Base-by-base conservation (phyloP, 768 basidiomycete genomes). In the Pulveroboletus sp. region DNA sequence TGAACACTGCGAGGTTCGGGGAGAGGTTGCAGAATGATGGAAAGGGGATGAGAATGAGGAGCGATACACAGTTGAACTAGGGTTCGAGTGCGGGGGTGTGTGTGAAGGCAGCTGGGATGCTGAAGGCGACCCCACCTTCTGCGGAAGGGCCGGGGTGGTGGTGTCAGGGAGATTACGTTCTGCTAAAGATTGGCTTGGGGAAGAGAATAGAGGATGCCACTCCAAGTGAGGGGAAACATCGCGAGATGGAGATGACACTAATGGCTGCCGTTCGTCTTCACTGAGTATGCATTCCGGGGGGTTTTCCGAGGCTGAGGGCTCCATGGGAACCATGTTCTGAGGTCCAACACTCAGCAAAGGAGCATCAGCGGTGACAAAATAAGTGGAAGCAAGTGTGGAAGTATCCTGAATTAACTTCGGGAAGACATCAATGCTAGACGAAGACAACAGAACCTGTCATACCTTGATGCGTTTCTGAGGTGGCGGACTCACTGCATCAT, bases 401-500 rank as follows among this genome's bases (percentile, higher is more conserved):
- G 31, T 12, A 2, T 12, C 12, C 26, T 12, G 39, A 42, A 39
- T 46, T 21, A 54, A 33, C 68, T 70, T 52, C 8, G 26, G 49
- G 46, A 46, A 17, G 30, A 39, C 39, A 38, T 64, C 27, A 67
- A 48, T 27, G 42, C 32, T 8, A 15, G 38, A 50, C 6, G n/a
- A 5, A 43, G 26, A 37, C 12, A 5, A 17, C 14, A 27, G 39
- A 40, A 38, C 10, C 8, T 3, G 27, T 45, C 59, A 26, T 49
- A 70, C 70, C 64, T 69, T 75, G 38, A 64, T 48, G 47, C 74
- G 70, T 50, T 75, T 73, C 24, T 68, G 57, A 6, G 73, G 76
- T 18, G 71, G 63, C 26, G 56, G 43, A 17, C 8, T 39, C 27
- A 48, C 57, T 21, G 14, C 43, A 27, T 62, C 55, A 39, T 18